A percentile compares a stretch with the other conserved stretches of the same genome.
These are phyloP conservation scores for Skeletonema menzelii DNA, from an alignment of 108 stramenopile genomes.

Conservation along the genomic window DNA sequence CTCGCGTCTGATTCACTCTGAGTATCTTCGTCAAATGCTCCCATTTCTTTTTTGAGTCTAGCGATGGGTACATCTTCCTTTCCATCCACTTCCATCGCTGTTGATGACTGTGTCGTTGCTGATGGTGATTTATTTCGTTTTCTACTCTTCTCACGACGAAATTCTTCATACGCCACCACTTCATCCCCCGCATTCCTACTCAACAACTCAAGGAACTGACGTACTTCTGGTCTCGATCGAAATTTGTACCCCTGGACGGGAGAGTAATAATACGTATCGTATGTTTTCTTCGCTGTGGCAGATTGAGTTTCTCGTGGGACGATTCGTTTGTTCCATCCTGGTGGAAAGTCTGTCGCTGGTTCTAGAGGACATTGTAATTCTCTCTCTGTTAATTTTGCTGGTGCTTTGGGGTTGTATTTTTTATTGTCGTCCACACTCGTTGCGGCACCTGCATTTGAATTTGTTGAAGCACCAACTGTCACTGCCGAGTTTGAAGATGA, in stretches of 20 bases:
- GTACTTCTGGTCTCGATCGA: conserved; percentile 25
- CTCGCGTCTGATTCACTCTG: neutral
- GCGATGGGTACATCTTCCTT: neutral
- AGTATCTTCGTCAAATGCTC: conserved; percentile 7
- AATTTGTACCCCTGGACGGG: conserved; percentile 22
- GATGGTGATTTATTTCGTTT: neutral
- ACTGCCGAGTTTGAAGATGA: neutral
- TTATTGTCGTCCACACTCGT: too few relatives aligned
- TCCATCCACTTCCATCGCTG: neutral
- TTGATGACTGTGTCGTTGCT: neutral
- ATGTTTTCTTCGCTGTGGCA: neutral
- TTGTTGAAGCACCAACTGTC: neutral
- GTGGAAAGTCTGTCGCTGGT: conserved; percentile 20
- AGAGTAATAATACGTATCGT: conserved; percentile 26
- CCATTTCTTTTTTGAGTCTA: neutral
- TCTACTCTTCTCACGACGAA: neutral
- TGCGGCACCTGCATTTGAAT: neutral
- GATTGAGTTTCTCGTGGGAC: conserved; percentile 4
- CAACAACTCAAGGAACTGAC: conserved; percentile 14
- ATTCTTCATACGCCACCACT: conserved; percentile 8
- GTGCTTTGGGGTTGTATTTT: neutral
- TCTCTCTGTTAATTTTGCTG: conserved; percentile 3
- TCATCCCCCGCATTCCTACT: conserved; percentile 7
- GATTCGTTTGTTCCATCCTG: conserved; percentile 21
- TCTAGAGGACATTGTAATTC: conserved; percentile 11